Evolutionary conservation across 768 basidiomycete genomes (phyloP), one percentile per base, ranked within the genome.

Genomic region (Russula ochroleuca): DNA sequence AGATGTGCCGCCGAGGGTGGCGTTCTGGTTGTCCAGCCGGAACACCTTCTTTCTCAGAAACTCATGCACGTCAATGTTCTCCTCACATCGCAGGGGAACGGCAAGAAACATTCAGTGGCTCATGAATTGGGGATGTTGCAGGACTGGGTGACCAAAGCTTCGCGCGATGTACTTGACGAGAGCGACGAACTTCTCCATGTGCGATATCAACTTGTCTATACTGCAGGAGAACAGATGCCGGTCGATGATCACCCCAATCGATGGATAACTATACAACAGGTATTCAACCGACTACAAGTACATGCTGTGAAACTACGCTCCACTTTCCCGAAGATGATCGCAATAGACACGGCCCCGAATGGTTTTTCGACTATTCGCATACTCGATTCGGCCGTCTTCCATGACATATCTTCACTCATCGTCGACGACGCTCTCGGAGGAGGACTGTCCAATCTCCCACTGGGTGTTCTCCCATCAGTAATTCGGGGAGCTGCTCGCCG

Each of bases 11-110:
- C 57, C 0, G 69, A 70, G 21, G 70, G 74, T 9, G 83, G 83
- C 0, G 67, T 85, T n/a, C 68, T 83, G 14, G 72, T 85, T 0
- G 62, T 73, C 13, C 83, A 84, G 52, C 84, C 83, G 0, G 83
- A 84, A 51, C 81, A 85, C 33, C 72, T 82, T 14, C 73, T 84
- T 3, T 84, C 83, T 0, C 79, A 80, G 62, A 75, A 77, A 65
- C 72, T 84, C 19, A 77, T 80, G 75, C 75, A 73, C 3, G 70
- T 83, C 25, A 78, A 84, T 60, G 9, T 13, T 17, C 25, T 58
- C 19, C 35, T 71, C 67, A 37, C 70, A 72, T 33, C 59, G 75
- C 11, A 33, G 38, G 17, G 50, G 14, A 19, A 38, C 40, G 1
- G 1, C 50, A 14, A 38, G 33, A 23, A 50, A 31, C 3, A 0